Percentiles rank a stretch among this genome's conserved stretches.
These are phyloP conservation scores for Picocystis salinarum DNA, from an alignment of 139 green algal species.

Conservation along the genomic window DNA sequence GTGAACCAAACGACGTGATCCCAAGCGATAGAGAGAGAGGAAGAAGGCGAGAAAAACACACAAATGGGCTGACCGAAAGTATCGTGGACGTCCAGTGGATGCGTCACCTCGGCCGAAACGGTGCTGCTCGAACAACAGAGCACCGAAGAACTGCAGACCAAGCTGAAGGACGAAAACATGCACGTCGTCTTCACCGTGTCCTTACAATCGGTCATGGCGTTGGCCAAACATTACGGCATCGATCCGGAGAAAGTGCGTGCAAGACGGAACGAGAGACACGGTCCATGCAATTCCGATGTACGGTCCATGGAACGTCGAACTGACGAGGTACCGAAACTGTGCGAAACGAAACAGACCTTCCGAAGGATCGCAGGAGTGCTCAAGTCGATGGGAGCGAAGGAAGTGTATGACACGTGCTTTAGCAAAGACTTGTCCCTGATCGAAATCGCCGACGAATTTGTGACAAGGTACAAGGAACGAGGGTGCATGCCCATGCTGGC, in stretches of 20 bases:
- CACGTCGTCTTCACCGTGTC: slow-evolving; percentile 70
- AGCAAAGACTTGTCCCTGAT: slow-evolving; percentile 56
- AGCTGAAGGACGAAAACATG: slow-evolving; percentile 13
- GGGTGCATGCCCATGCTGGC: slow-evolving; percentile 57
- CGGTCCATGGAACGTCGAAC: too few relatives aligned
- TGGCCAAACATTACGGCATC: slow-evolving; percentile 33
- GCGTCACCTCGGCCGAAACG: slow-evolving; percentile 84
- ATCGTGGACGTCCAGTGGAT: slow-evolving; percentile 38
- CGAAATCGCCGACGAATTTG: slow-evolving; percentile 67
- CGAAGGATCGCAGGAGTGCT: slow-evolving; percentile 25
- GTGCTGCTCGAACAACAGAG: slow-evolving; percentile 86
- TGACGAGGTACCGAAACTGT: too few relatives aligned
- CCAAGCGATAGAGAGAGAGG: too few relatives aligned
- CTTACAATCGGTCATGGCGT: slow-evolving; percentile 47
- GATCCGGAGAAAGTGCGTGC: slow-evolving; percentile 2
- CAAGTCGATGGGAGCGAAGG: slow-evolving; percentile 31
- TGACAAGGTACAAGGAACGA: slow-evolving; percentile 21
- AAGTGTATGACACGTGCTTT: slow-evolving; percentile 47
- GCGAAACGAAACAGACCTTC: slow-evolving; percentile 13
- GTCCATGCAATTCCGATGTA: slow-evolving; percentile 3
- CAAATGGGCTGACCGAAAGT: too few relatives aligned
- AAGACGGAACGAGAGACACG: background rate
- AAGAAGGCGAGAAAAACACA: too few relatives aligned
- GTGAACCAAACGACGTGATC: too few relatives aligned
- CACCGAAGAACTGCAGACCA: slow-evolving; percentile 41